phyloP scores from a whole-genome alignment of 169 alveolate genomes.

The Plasmodium malariae region DNA sequence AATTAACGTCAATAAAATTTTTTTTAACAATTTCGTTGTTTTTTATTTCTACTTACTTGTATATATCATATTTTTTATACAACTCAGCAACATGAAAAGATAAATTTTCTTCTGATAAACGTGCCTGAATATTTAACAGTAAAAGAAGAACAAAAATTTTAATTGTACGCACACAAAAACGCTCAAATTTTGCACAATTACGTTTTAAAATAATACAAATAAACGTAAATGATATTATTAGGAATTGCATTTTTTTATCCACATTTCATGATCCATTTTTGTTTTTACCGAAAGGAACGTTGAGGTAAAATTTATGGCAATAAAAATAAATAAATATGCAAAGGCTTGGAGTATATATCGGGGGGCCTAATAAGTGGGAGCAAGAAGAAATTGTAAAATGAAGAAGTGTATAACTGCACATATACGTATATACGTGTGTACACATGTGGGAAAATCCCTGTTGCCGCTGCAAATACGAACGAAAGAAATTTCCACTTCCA shows the following conservation, averaged over 20 bases:
- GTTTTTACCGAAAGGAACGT: conserved; percentile 65
- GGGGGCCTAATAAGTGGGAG: conserved; percentile 35
- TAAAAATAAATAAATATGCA: conserved; percentile 63
- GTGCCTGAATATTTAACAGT: conserved; percentile 27
- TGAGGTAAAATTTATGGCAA: conserved; percentile 68
- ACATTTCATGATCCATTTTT: not conserved
- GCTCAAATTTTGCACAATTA: not conserved
- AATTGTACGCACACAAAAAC: not conserved
- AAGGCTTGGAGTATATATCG: conserved; percentile 71
- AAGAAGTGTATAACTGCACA: not conserved
- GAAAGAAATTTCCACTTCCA: not conserved
- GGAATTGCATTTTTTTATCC: not conserved
- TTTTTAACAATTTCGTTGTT: not conserved
- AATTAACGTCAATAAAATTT: not conserved
- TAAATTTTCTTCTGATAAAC: conserved; percentile 67
- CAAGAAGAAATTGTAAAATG: not conserved
- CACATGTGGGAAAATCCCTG: not conserved
- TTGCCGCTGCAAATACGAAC: not conserved
- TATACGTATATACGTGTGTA: not conserved
- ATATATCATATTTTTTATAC: conserved; percentile 65
- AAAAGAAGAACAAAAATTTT: not conserved
- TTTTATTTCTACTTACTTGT: conserved; percentile 30
- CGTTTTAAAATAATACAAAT: not conserved
- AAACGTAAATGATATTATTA: not conserved
- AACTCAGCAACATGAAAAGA: conserved; percentile 71